These are phyloP conservation scores for Phaeosphaeria sp. DNA, from an alignment of 2,329 filamentous ascomycete genomes.

Conservation along the genomic window DNA sequence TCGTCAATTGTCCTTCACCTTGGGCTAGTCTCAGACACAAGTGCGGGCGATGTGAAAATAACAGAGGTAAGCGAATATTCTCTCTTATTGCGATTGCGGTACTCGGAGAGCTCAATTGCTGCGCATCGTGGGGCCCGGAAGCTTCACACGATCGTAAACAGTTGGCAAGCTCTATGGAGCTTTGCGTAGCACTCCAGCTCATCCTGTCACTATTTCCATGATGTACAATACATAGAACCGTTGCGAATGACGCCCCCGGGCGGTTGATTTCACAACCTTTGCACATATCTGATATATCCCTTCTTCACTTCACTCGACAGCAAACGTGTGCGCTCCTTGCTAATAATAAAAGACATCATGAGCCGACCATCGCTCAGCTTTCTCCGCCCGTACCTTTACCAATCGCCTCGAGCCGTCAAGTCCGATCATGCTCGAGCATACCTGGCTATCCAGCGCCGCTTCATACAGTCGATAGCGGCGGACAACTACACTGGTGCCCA, in stretches of 20 bases:
- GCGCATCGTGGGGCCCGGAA: not conserved
- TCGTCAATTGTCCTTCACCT: not conserved
- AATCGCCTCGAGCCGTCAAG: conserved; percentile 46
- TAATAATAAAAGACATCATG: conserved; percentile 53
- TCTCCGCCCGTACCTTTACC: conserved; percentile 63
- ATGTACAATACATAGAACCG: conserved; percentile 64
- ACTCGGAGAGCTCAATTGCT: not conserved
- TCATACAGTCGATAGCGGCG: conserved; percentile 24
- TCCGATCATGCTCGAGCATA: conserved; percentile 61
- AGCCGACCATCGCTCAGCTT: conserved; percentile 57
- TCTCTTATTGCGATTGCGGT: not conserved
- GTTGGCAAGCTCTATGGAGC: not conserved
- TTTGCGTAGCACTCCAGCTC: not conserved
- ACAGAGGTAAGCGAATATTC: conserved; percentile 14
- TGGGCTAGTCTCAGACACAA: not conserved
- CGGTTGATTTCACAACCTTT: conserved; percentile 59
- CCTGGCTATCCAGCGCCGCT: conserved; percentile 48
- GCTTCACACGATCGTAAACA: not conserved
- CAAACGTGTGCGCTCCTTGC: conserved; percentile 27
- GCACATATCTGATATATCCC: conserved; percentile 42
- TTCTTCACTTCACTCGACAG: not conserved
- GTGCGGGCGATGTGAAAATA: not conserved
- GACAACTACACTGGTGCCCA: conserved; percentile 38
- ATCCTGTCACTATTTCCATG: conserved; percentile 12
- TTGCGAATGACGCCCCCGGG: conserved; percentile 69